A percentile compares a stretch with the other conserved stretches of the same genome.
These are phyloP conservation scores for Trichoderma sp. DNA, from an alignment of 2,329 filamentous ascomycete species.

Conservation along the genomic window DNA sequence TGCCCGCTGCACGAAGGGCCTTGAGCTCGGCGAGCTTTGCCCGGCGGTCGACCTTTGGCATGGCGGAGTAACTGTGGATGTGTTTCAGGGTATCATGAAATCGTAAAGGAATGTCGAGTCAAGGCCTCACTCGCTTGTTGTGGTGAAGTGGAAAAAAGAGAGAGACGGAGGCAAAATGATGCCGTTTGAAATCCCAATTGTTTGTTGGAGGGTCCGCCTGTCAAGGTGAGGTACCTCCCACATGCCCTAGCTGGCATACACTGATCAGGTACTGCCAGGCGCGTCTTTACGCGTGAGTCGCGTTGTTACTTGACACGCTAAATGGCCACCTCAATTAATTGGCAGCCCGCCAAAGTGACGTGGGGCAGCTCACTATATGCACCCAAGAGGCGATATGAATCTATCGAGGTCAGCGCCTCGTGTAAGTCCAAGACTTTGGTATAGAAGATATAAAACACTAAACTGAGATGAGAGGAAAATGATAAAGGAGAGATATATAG, in stretches of 20 bases:
- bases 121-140: neutral
- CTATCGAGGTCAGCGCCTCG: neutral
- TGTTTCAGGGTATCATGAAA: conserved; percentile 18
- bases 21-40: conserved; percentile 72
- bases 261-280: neutral
- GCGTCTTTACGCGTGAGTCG: conserved; percentile 21
- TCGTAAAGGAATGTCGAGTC: no score
- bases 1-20: conserved; percentile 81
- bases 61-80: conserved; percentile 23
- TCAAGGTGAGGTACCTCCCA: neutral
- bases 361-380: neutral
- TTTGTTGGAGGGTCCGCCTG: neutral
- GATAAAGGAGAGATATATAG: neutral
- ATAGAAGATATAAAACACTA: neutral
- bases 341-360: neutral
- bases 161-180: neutral
- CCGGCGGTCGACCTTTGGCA: conserved; percentile 40
- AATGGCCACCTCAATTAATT: conserved; percentile 1
- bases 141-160: neutral
- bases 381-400: neutral
- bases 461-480: neutral
- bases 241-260: neutral
- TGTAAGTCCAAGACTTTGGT: neutral
- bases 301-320: conserved; percentile 14
- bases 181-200: neutral